Evolutionary conservation across 2,329 filamentous ascomycete species (phyloP), one percentile per base, ranked within the genome.

Genomic region (Diaporthe caulivora): DNA sequence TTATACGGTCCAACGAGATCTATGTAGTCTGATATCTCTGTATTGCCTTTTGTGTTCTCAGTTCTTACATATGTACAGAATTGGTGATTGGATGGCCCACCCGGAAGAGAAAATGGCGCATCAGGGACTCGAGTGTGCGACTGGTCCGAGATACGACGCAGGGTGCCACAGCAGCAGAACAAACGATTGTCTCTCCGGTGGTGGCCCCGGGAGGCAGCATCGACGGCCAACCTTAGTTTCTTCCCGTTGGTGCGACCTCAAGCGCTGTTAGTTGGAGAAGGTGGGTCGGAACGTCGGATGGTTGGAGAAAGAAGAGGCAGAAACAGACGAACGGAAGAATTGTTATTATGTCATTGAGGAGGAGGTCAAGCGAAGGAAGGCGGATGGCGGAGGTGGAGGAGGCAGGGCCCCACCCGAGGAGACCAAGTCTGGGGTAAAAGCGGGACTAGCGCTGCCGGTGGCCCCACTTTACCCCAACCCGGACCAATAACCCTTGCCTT

Each of bases 251-350:
- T 60, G 3, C 15, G 1, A 60, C 57, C n/a, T n/a, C n/a, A n/a
- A n/a, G n/a, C n/a, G n/a, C 34, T 42, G 29, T 37, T 65, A 29
- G 44, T 31, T 44, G 26, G 42, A 34, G 13, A 44, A 31, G 40
- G 44, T 29, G 62, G 21, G n/a, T 65, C 42, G 60, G 60, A 64
- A n/a, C 29, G 62, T 51, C 62, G 62, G 62, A 51, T 51, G 44
- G 62, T 51, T 29, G 62, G 44, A 26, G 7, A 29, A 8, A 49
- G 15, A 51, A 18, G 18, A 29, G 37, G 37, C 21, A 40, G 47
- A 51, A 18, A n/a, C 10, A 49, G 60, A 34, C 11, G 21, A 44
- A 65, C 18, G 21, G 42, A 51, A 6, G 31, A 18, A 65, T 24
- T 37, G 29, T 65, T 29, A 51, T 51, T 51, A 65, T 65, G 62